Base-by-base conservation (phyloP, 2,329 filamentous ascomycete genomes). In the Myriosclerotinia duriaeana region DNA sequence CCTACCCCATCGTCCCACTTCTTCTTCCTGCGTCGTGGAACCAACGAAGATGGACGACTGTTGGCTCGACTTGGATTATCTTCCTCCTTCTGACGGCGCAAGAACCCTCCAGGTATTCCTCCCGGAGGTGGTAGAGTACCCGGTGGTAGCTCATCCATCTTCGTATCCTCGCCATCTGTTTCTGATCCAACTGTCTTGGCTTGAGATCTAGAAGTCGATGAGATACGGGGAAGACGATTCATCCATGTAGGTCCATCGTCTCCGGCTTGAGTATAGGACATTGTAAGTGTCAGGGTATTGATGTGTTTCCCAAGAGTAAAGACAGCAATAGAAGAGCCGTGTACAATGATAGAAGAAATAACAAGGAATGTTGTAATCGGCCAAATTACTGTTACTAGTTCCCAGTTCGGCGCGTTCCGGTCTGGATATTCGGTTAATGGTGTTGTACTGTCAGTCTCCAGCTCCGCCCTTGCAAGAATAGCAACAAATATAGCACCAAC, bases 241-340 rank as follows among this genome's bases (percentile, higher is more conserved):
- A 98, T 96, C 95, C 95, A 99, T 1, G 88, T 88, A 2, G 93
- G 91, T 0, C 93, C 92, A 46, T 96, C 92, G 66, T 97, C 94
- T 61, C 90, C 91, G 22, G 89, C 93, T 69, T 89, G 87, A 0
- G 95, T 99, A 80, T 98, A 99, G 0, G 95, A 97, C 86, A 99
- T 91, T 65, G 95, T 97, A 68, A 99, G 83, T 0, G 92, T 93
- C 71, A 99, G 80, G 0, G 95, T 98, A 80, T 98, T 98, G 85
- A 99, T 99, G 69, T 91, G 93, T 79, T 98, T 99, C 73, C 95
- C 95, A 1, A 99, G 86, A 0, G 95, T 98, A 74, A 99, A 99
- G 11, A 99, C 95, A 6, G 95, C 95, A 72, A 99, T 90, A 0
- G 95, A 98, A n/a, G 95, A 98, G 30, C 95, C 95, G 74, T 99